Evolutionary conservation across 2,329 filamentous ascomycete genomes (phyloP).

Genomic region (Exophiala dermatitidis): DNA sequence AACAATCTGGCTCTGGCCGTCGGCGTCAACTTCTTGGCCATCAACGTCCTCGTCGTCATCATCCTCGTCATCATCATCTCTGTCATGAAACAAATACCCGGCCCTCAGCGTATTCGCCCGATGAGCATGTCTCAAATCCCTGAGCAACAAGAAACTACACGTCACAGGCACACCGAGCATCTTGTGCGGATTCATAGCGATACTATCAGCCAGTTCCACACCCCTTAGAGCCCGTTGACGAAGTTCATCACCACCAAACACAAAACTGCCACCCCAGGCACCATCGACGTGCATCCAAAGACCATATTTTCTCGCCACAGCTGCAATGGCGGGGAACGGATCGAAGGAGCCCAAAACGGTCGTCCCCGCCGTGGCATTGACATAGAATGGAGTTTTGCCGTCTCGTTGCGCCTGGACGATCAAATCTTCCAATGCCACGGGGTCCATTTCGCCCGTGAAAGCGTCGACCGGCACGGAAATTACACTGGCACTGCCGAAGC

Average conservation of each 20-base stretch:
- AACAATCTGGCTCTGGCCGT: too few relatives aligned
- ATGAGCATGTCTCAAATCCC: conserved; percentile 71
- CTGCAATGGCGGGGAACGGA: conserved; percentile 62
- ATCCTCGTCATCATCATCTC: conserved; percentile 36
- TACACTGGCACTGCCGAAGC: conserved; percentile 69
- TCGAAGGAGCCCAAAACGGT: conserved; percentile 89
- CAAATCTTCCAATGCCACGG: conserved; percentile 55
- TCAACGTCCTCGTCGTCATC: not conserved
- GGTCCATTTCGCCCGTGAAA: conserved; percentile 61
- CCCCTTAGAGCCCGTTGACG: conserved; percentile 62
- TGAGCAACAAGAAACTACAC: conserved; percentile 78
- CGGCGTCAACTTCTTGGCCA: too few relatives aligned
- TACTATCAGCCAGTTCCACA: conserved; percentile 64
- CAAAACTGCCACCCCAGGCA: conserved; percentile 78
- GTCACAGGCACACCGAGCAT: conserved; percentile 91
- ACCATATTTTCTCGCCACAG: conserved; percentile 61
- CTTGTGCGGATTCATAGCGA: conserved; percentile 92
- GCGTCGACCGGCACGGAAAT: conserved; percentile 66
- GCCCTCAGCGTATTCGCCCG: conserved; percentile 78
- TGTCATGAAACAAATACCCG: conserved; percentile 72
- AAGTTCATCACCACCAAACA: conserved; percentile 61
- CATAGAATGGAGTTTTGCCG: conserved; percentile 80
- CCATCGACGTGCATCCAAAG: conserved; percentile 93
- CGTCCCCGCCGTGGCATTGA: conserved; percentile 91
- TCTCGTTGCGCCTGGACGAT: conserved; percentile 55